Base-by-base conservation (phyloP, 2,329 filamentous ascomycete genomes). In the Arachnomyces sp. region DNA sequence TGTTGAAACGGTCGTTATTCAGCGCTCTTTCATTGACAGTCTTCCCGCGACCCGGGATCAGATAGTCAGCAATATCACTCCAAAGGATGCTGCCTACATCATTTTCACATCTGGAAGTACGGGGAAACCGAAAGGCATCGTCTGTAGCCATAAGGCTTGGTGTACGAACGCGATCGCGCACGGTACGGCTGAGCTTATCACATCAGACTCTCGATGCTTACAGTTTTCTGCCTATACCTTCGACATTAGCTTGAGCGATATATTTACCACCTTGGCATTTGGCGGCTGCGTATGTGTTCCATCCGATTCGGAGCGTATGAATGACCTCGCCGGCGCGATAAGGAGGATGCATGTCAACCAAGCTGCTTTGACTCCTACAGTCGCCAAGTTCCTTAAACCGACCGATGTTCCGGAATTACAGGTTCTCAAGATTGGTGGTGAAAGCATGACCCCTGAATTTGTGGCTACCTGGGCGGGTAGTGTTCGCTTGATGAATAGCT, bases 71-170 rank as follows among this genome's bases (percentile, higher is more conserved):
- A 73, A 77, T 5, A 69, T 77, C 50, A 80, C 85, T 51, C 63
- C 86, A 34, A 80, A 85, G 45, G 84, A 90, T 54, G 59, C 86
- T 17, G 82, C 84, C 0, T 92, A 88, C 52, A 63, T 93, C 36
- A 84, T 90, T 0, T 93, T 92, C 59, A 85, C 80, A 38, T 86
- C 80, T 7, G 88, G 88, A 7, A 94, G 87, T 0, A 94, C 88
- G 0, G 87, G 88, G 1, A 67, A 85, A 37, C 86, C 87, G 1
- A 94, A 94, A 61, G 87, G 86, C 4, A 86, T 93, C 11, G 81
- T 84, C 71, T 69, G 93, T 16, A 82, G 77, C 2, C 87, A 95
- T 62, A 59, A 65, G 31, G 52, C 45, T 29, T 53, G 45, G 41
- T 55, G 49, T 21, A 50, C 39, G 28, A 52, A 46, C 17, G 52